These are phyloP conservation scores for Rubus idaeus DNA, from an alignment of 306 rosid genomes.

Conservation along the genomic window DNA sequence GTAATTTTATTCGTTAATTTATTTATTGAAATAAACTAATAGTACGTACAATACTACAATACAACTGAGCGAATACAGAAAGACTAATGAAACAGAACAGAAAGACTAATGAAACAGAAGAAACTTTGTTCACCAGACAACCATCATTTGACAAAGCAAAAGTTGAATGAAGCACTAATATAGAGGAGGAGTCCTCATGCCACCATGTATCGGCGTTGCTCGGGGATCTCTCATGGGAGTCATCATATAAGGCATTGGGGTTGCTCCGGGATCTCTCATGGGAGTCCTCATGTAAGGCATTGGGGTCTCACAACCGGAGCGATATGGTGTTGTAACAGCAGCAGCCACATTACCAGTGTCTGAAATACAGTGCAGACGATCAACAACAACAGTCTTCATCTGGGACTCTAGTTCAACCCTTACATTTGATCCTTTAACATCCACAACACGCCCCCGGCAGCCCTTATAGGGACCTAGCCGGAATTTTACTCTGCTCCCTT, in stretches of 20 bases:
- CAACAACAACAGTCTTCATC: constrained; percentile 43
- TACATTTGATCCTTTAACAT: constrained; percentile 64
- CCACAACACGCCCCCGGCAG: constrained; percentile 83
- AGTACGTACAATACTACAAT: not conserved
- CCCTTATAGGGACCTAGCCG: constrained; percentile 87
- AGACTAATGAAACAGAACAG: not conserved
- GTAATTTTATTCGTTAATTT: not conserved
- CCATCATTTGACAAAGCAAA: not conserved
- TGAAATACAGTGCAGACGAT: not conserved
- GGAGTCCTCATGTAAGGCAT: constrained; percentile 6
- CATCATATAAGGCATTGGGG: not conserved
- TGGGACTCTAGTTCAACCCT: constrained; percentile 65
- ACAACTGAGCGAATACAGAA: not conserved
- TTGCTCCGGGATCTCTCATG: not conserved
- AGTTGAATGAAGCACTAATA: not conserved
- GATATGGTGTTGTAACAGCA: not conserved
- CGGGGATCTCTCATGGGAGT: constrained; percentile 1
- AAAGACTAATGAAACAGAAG: not conserved
- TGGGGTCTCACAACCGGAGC: constrained; percentile 6
- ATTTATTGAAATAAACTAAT: not conserved
- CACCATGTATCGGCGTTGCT: not conserved
- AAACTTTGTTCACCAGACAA: not conserved
- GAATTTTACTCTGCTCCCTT: constrained; percentile 75
- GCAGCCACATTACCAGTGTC: not conserved
- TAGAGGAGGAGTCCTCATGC: not conserved